A percentile compares a stretch with the other conserved stretches of the same genome.
phyloP scores from a whole-genome alignment of 164 flowering plant genomes.

The Annona squamosa region DNA sequence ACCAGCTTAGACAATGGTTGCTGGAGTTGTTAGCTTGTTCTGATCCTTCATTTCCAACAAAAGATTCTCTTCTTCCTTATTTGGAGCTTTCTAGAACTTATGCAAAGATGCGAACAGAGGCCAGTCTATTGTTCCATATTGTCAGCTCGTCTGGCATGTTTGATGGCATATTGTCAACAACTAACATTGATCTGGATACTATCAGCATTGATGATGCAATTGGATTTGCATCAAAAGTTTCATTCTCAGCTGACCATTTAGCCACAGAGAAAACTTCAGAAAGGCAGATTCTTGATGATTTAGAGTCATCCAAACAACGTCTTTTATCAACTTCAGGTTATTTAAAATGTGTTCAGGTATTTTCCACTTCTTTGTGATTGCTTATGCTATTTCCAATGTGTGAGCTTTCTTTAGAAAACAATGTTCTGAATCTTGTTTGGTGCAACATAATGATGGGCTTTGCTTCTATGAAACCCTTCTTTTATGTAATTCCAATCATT shows the following conservation, averaged over 20 bases:
- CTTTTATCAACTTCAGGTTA: conserved; percentile 82
- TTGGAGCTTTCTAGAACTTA: conserved; percentile 94
- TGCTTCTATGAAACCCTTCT: neutral
- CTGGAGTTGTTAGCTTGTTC: conserved; percentile 70
- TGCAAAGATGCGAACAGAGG: conserved; percentile 86
- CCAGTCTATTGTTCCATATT: conserved; percentile 44
- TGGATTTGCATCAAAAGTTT: conserved; percentile 61
- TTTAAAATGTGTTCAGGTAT: conserved; percentile 91
- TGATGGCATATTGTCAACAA: conserved; percentile 26
- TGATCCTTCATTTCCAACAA: conserved; percentile 84
- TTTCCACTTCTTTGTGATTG: neutral
- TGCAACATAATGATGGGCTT: too few species aligned
- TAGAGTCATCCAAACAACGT: conserved; percentile 70
- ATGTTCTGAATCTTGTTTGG: neutral
- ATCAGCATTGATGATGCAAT: conserved; percentile 78
- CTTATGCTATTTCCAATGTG: neutral
- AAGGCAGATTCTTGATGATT: conserved; percentile 43
- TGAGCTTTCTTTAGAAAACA: neutral
- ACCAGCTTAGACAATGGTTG: conserved; percentile 51
- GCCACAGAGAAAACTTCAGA: conserved; percentile 29
- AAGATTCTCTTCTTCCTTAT: conserved; percentile 78
- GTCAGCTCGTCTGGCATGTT: conserved; percentile 44
- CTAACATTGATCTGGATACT: conserved; percentile 41
- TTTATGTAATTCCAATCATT: neutral
- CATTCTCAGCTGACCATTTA: conserved; percentile 23